These are phyloP conservation scores for Beauveria brongniartii DNA, from an alignment of 2,329 filamentous ascomycete genomes.

Conservation along the genomic window DNA sequence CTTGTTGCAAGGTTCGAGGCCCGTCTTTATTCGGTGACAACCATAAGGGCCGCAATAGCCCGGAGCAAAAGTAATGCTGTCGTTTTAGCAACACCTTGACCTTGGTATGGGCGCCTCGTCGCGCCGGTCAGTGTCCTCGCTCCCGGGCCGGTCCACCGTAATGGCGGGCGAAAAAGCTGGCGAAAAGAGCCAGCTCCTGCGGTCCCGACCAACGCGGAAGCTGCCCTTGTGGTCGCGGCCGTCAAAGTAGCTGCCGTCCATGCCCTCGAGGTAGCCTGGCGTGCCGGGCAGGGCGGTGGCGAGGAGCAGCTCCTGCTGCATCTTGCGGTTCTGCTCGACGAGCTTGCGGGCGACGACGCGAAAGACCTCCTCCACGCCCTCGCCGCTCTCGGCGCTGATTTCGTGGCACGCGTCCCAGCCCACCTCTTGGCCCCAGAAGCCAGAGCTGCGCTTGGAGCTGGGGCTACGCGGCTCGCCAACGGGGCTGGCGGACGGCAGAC, in stretches of 20 bases:
- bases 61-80: neutral
- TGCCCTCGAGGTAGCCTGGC: slow-evolving; percentile 36
- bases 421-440: slow-evolving; percentile 85
- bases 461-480: slow-evolving; percentile 46
- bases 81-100: slow-evolving; percentile 19
- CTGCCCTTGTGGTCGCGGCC: slow-evolving; percentile 37
- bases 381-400: slow-evolving; percentile 86
- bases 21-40: no score
- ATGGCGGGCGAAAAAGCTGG: slow-evolving; percentile 45
- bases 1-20: neutral
- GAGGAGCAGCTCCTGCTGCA: slow-evolving; percentile 50
- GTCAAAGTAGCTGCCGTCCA: slow-evolving; percentile 45
- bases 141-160: slow-evolving; percentile 35
- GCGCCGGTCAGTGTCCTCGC: slow-evolving; percentile 16
- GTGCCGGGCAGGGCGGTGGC: slow-evolving; percentile 44
- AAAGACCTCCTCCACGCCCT: slow-evolving; percentile 96
- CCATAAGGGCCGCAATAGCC: no score
- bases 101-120: slow-evolving; percentile 17
- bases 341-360: slow-evolving; percentile 57
- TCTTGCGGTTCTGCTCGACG: slow-evolving; percentile 56
- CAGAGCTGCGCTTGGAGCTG: slow-evolving; percentile 58
- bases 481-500: slow-evolving; percentile 21
- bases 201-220: slow-evolving; percentile 50
- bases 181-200: slow-evolving; percentile 52
- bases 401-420: slow-evolving; percentile 98